A percentile compares a stretch with the other conserved stretches of the same genome.
These are phyloP conservation scores for Claviceps humidiphila DNA, from an alignment of 2,329 filamentous ascomycete species.

Conservation along the genomic window DNA sequence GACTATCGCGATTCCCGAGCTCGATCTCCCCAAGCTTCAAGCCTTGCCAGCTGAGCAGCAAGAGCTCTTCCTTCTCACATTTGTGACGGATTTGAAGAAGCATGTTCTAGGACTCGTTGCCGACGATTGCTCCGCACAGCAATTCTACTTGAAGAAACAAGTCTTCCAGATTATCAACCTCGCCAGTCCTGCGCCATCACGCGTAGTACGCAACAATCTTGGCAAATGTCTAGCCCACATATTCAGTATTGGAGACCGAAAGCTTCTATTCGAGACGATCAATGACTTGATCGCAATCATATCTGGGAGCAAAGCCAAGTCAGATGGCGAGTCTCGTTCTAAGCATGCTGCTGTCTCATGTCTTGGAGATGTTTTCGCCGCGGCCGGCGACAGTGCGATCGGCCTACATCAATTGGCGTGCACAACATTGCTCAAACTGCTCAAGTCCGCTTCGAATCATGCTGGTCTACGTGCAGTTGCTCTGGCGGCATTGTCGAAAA, in stretches of 20 bases:
- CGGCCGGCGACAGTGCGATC: slow-evolving; percentile 89
- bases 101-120: slow-evolving; percentile 63
- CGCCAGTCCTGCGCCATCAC: slow-evolving; percentile 67
- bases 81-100: slow-evolving; percentile 67
- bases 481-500: slow-evolving; percentile 62
- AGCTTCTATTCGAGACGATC: slow-evolving; percentile 85
- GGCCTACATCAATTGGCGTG: slow-evolving; percentile 65
- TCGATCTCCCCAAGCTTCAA: slow-evolving; percentile 83
- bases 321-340: slow-evolving; percentile 61
- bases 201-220: slow-evolving; percentile 81
- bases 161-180: slow-evolving; percentile 86
- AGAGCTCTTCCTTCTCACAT: slow-evolving; percentile 83
- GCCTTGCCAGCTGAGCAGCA: slow-evolving; percentile 87
- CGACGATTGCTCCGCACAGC: slow-evolving; percentile 76
- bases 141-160: slow-evolving; percentile 86
- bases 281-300: slow-evolving; percentile 71
- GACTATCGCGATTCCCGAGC: slow-evolving; percentile 52
- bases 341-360: slow-evolving; percentile 84
- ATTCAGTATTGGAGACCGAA: slow-evolving; percentile 74
- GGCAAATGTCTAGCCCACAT: slow-evolving; percentile 74
- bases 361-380: slow-evolving; percentile 75
- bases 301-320: slow-evolving; percentile 57
- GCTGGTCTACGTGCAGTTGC: slow-evolving; percentile 70
- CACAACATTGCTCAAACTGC: slow-evolving; percentile 57
- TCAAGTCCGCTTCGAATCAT: slow-evolving; percentile 69